phyloP scores from a whole-genome alignment of 768 basidiomycete genomes.

The Kondoa subrosea region DNA sequence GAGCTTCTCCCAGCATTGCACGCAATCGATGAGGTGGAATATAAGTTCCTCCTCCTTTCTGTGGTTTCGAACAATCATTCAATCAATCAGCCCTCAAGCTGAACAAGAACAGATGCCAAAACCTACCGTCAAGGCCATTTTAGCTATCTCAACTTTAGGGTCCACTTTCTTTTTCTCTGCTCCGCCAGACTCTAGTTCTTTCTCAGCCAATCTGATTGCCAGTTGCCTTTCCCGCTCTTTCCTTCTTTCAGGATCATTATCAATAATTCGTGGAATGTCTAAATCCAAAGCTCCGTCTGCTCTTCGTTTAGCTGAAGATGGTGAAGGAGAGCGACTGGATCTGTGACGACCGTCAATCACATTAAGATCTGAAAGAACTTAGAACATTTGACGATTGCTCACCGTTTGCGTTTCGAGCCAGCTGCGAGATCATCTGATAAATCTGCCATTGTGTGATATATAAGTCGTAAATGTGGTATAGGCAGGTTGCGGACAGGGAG shows the following conservation, averaged over 20 bases:
- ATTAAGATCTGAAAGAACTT: too few species aligned
- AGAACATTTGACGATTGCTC: not conserved
- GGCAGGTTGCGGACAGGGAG: not conserved
- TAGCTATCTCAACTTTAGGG: conserved; percentile 27
- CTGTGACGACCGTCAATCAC: not conserved
- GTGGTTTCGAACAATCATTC: conserved; percentile 37
- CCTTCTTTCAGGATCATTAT: conserved; percentile 59
- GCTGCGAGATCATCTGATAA: not conserved
- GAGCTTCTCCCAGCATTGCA: conserved; percentile 55
- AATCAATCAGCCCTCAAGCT: conserved; percentile 38
- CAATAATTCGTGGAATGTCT: conserved; percentile 36
- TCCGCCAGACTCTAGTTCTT: conserved; percentile 38
- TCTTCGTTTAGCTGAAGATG: not conserved
- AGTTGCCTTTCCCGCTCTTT: conserved; percentile 62
- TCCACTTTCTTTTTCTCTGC: conserved; percentile 42
- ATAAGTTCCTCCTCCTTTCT: conserved; percentile 84
- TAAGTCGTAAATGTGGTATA: not conserved
- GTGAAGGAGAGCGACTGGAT: not conserved
- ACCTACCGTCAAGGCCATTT: conserved; percentile 21
- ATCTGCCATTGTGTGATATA: not conserved
- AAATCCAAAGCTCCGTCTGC: not conserved
- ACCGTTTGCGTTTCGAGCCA: conserved; percentile 19
- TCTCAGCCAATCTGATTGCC: conserved; percentile 50
- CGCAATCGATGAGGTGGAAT: conserved; percentile 85
- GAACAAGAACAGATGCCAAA: not conserved